Evolutionary conservation across 140 eudicot genomes (phyloP).

Genomic region (Erigeron philadelphicus): DNA sequence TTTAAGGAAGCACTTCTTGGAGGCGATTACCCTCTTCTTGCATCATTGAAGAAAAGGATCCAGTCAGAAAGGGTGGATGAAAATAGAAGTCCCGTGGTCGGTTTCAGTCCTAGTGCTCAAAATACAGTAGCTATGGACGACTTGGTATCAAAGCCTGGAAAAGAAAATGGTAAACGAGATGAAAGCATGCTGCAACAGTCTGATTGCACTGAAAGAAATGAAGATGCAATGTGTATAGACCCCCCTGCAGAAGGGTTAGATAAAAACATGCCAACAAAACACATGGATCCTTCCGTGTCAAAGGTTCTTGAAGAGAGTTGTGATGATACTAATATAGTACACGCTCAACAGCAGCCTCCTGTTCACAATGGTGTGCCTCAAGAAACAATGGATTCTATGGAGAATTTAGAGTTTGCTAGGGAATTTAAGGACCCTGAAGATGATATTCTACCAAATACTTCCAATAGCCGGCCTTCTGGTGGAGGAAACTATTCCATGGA

Average conservation of each 20-base stretch:
- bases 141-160: slow-evolving; percentile 14
- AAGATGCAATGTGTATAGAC: slow-evolving; percentile 17
- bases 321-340: slow-evolving; percentile 16
- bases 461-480: background rate
- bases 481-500: background rate
- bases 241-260: slow-evolving; percentile 13
- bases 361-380: background rate
- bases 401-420: background rate
- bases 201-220: slow-evolving; percentile 13
- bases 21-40: slow-evolving; percentile 36
- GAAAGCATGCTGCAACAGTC: slow-evolving; percentile 6
- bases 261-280: slow-evolving; percentile 6
- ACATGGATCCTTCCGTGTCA: slow-evolving; percentile 12
- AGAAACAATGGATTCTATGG: background rate
- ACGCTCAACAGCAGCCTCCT: slow-evolving; percentile 10
- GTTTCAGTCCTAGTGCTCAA: slow-evolving; percentile 14
- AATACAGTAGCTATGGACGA: slow-evolving; percentile 17
- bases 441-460: background rate
- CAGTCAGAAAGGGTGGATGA: slow-evolving; percentile 25
- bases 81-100: background rate
- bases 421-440: background rate
- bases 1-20: slow-evolving; percentile 51
- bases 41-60: slow-evolving; percentile 45
- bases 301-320: background rate
- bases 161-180: background rate